Evolutionary conservation across 2,329 filamentous ascomycete genomes (phyloP).

Genomic region (Penicillium sp.): DNA sequence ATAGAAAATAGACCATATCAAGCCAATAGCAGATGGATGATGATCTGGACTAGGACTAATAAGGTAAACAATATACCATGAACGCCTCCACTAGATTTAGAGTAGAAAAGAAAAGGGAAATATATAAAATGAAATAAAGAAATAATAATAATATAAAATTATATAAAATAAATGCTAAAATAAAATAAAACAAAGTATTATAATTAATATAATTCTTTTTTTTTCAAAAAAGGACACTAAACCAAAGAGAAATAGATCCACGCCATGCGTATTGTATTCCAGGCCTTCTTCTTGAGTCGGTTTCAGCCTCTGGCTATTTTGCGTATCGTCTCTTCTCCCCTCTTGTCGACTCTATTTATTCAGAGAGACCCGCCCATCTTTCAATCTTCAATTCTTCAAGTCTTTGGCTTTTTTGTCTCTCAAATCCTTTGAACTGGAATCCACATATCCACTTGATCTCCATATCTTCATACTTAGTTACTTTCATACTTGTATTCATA

Average conservation of each 20-base stretch:
- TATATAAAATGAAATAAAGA: conserved; percentile 4
- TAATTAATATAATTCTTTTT: neutral
- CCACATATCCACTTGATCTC: conserved; percentile 3
- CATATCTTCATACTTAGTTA: conserved; percentile 1
- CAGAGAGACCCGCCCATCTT: conserved; percentile 9
- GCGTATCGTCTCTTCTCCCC: conserved; percentile 18
- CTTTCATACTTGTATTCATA: neutral
- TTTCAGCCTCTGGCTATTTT: conserved; percentile 27
- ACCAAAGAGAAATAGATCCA: conserved; percentile 13
- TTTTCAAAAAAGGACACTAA: neutral
- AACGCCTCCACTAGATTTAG: conserved; percentile 2
- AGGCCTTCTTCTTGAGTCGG: conserved; percentile 22
- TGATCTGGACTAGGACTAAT: conserved; percentile 1
- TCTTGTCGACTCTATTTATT: conserved; percentile 10
- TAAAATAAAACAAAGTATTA: conserved; percentile 8
- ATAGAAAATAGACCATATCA: neutral
- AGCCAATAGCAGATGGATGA: conserved; percentile 1
- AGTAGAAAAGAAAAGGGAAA: conserved; percentile 4
- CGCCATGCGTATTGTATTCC: conserved; percentile 19
- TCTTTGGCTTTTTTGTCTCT: neutral
- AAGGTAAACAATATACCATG: neutral
- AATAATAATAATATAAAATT: conserved; percentile 4
- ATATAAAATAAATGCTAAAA: conserved; percentile 2
- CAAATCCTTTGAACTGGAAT: neutral
- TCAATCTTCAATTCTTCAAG: conserved; percentile 14